phyloP scores from a whole-genome alignment of 345 rosid species.

The Dipteronia dyeriana region DNA sequence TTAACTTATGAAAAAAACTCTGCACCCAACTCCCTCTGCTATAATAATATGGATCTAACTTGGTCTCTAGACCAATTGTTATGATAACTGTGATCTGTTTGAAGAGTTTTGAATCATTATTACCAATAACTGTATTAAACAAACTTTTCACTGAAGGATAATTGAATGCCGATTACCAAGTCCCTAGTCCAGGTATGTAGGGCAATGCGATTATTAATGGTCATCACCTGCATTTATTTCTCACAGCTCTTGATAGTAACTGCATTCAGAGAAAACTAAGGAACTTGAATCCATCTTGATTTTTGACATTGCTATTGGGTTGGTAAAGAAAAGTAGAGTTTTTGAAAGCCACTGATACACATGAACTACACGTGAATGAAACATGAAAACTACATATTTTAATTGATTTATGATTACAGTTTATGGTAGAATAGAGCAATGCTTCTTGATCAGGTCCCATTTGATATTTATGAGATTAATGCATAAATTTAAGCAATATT shows the following conservation, averaged over 20 bases:
- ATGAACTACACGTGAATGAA: constrained; percentile 14
- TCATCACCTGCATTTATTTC: constrained; percentile 23
- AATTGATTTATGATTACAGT: constrained; percentile 6
- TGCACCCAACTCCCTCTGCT: background rate
- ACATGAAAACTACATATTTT: constrained; percentile 7
- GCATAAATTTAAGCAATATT: constrained; percentile 6
- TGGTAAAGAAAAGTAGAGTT: background rate
- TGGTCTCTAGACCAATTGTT: background rate
- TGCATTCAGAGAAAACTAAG: background rate
- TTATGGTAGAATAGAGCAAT: background rate
- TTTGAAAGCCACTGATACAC: constrained; percentile 5
- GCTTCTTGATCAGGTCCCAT: constrained; percentile 16
- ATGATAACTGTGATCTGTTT: background rate
- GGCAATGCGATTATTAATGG: background rate
- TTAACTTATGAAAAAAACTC: background rate
- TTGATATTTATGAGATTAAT: constrained; percentile 3
- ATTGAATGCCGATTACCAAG: constrained; percentile 17
- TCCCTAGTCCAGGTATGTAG: constrained; percentile 5
- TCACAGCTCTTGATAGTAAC: constrained; percentile 12
- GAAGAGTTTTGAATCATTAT: background rate
- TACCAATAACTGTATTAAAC: background rate
- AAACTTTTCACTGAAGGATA: constrained; percentile 6
- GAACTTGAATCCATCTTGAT: constrained; percentile 10
- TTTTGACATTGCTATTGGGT: constrained; percentile 14
- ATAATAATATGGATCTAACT: background rate